Evolutionary conservation across 352 stramenopile species (phyloP).

Genomic region (Peronospora farinosa): DNA sequence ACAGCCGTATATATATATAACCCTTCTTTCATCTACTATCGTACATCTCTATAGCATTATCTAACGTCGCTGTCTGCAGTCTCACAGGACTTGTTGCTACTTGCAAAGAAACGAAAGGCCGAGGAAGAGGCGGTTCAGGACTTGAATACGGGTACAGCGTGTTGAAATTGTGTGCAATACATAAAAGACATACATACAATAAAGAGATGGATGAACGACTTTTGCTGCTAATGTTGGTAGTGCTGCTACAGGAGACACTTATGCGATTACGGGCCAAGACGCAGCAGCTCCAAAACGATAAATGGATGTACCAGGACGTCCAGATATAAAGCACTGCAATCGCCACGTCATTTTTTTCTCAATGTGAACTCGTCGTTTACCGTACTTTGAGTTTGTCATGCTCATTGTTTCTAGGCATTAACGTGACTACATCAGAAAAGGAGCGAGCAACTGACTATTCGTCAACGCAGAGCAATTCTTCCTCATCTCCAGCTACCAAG

Average conservation of each 20-base stretch:
- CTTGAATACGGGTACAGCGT: conserved; percentile 38
- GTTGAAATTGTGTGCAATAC: conserved; percentile 7
- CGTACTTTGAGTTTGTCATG: conserved; percentile 10
- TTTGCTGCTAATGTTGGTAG: conserved; percentile 16
- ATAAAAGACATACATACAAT: background rate
- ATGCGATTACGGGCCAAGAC: conserved; percentile 44
- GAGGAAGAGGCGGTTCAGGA: conserved; percentile 39
- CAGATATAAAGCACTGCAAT: conserved; percentile 27
- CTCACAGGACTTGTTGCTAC: conserved; percentile 38
- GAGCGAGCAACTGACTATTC: background rate
- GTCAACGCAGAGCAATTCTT: conserved; percentile 2
- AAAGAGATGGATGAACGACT: background rate
- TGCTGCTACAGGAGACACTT: conserved; percentile 52
- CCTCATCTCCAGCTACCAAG: conserved; percentile 29
- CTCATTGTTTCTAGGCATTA: conserved; percentile 26
- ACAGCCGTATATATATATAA: conserved; percentile 14
- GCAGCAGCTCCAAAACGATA: conserved; percentile 54
- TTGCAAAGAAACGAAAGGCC: conserved; percentile 49
- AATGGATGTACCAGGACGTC: conserved; percentile 72
- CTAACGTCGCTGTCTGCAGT: conserved; percentile 4
- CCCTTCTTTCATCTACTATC: background rate
- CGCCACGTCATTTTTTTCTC: background rate
- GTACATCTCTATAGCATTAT: no score
- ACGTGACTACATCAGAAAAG: conserved; percentile 22
- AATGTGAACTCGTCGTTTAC: background rate